Conservation (phyloP, 148 eudicot species). For the Silene latifolia region DNA sequence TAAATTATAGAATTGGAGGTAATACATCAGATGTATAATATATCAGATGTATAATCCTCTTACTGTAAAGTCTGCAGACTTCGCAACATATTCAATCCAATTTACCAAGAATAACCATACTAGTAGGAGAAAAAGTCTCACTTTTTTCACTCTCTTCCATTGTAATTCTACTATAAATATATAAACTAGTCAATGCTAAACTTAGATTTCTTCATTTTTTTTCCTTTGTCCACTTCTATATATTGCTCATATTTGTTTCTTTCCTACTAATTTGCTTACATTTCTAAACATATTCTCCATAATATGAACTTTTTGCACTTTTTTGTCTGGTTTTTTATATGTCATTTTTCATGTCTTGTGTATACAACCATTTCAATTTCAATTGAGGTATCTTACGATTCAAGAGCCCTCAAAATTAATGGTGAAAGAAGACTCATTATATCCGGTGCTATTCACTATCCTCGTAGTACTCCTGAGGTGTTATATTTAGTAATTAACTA, state of each 20-base stretch:
- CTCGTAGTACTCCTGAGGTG: conserved; percentile 38
- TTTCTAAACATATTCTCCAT: background rate
- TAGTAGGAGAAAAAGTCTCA: conserved; percentile 8
- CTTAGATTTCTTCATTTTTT: background rate
- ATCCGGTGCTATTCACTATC: conserved; percentile 37
- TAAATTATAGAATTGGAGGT: too few relatives aligned
- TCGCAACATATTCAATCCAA: background rate
- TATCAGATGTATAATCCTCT: too few relatives aligned
- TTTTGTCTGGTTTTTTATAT: background rate
- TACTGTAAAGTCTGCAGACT: too few relatives aligned
- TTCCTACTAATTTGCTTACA: background rate
- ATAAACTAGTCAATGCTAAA: background rate
- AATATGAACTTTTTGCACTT: background rate
- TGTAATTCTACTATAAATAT: conserved; percentile 8
- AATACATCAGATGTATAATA: too few relatives aligned
- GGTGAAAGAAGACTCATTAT: conserved; percentile 29
- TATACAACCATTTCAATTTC: conserved; percentile 4
- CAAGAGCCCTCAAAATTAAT: conserved; percentile 27
- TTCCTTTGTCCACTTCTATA: background rate
- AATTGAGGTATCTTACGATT: conserved; percentile 26
- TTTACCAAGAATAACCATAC: conserved; percentile 1
- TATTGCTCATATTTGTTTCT: background rate
- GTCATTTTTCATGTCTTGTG: background rate
- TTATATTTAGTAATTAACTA: too few relatives aligned
- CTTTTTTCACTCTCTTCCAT: conserved; percentile 7